Evolutionary conservation across 108 stramenopile species (phyloP), one percentile per base, ranked within the genome.

Genomic region (Nannochloropsis oceanica): DNA sequence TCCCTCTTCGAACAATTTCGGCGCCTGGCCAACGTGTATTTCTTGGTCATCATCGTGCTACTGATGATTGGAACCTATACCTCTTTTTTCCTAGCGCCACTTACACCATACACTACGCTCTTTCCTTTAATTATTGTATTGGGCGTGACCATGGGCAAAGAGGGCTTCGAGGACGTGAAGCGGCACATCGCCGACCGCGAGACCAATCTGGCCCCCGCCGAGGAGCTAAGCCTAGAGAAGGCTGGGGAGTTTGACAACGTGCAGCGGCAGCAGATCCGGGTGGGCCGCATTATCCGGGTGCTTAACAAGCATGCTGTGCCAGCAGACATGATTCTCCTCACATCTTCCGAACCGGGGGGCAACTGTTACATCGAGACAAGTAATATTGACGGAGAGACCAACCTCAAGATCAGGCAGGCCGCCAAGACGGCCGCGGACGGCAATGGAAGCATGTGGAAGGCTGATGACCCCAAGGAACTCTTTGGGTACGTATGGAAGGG

Each of bases 31-130:
- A 99, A 99, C 87, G 81, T 97, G 85, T 99, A 98, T 88, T 99
- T 98, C 91, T 87, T 98, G 14, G 89, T 94, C 84, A 95, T 99
- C 27, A 94, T 94, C 18, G 44, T 92, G 79, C 93, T 99, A 82
- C 96, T 98, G 97, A 90, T 95, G 50, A 24, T 97, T 11, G 99
- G 99, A 27, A 92, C 89, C 22, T 96, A 96, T 90, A 93, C 94
- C 8, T 11, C 27, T 42, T 85, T 82, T 73, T 96, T 95, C 87
- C 85, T 91, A 25, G 94, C 96, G 5, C 94, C 97, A 9, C 91
- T 98, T 84, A 89, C 89, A 20, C 96, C 99, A 14, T 98, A 91
- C 92, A 95, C 96, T 20, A 98, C 97, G 1, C 88, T 97, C 27
- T 93, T 95, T 25, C 97, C 96, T 11, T 90, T 99, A 18, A 91